Evolutionary conservation across 73 alveolate species (phyloP).

Genomic region (Stentor coeruleus): DNA sequence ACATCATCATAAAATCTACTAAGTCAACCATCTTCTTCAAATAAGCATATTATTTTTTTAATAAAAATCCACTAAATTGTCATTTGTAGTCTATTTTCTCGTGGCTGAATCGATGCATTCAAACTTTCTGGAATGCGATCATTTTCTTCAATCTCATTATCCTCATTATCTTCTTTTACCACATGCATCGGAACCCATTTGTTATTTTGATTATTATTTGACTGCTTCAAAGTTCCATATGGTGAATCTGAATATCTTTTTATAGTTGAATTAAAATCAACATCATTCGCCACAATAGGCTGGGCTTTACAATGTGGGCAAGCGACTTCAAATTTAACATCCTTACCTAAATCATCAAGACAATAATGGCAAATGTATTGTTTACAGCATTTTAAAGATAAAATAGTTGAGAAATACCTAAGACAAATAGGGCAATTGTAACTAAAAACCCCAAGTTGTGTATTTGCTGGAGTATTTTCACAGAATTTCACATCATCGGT

Average conservation of each 20-base stretch:
- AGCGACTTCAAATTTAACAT: slow-evolving; percentile 1
- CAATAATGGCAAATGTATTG: slow-evolving; percentile 57
- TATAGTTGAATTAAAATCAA: slow-evolving; percentile 15
- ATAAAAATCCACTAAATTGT: background rate
- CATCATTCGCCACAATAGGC: slow-evolving; percentile 20
- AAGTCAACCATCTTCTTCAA: too few species aligned
- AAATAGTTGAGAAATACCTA: slow-evolving; percentile 38
- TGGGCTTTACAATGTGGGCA: slow-evolving; percentile 30
- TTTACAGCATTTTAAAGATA: slow-evolving; percentile 17
- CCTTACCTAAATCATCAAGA: slow-evolving; percentile 34
- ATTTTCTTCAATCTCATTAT: background rate
- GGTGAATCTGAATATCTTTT: slow-evolving; percentile 28
- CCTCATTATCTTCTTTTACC: background rate
- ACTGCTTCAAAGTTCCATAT: slow-evolving; percentile 2
- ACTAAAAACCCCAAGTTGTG: background rate
- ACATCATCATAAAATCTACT: too few species aligned
- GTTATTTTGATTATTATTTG: too few species aligned
- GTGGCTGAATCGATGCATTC: background rate
- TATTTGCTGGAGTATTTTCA: slow-evolving; percentile 48
- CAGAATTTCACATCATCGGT: slow-evolving; percentile 36
- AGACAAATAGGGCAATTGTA: background rate
- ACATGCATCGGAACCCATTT: too few species aligned
- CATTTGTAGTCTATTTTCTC: background rate
- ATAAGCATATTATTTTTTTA: too few species aligned
- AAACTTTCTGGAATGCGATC: background rate